These are phyloP conservation scores for Eucalyptus regnans DNA, from an alignment of 345 rosid genomes.

Conservation along the genomic window DNA sequence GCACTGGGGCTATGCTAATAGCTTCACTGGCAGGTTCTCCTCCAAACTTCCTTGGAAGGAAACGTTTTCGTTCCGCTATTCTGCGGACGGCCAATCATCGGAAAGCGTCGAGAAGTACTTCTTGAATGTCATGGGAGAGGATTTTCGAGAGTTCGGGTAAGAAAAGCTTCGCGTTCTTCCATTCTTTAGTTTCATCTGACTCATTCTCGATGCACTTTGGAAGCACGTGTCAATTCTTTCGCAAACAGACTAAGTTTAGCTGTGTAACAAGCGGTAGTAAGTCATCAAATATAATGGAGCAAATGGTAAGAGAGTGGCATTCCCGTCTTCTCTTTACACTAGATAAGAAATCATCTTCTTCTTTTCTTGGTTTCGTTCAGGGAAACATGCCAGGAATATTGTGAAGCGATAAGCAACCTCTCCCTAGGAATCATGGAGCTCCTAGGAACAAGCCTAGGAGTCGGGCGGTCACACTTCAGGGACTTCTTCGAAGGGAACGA, in stretches of 20 bases:
- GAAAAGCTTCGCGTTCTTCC: not conserved
- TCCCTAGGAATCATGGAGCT: conserved; percentile 46
- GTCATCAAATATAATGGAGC: not conserved
- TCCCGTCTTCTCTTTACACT: not conserved
- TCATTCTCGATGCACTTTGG: not conserved
- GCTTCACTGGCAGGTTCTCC: conserved; percentile 72
- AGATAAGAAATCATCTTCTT: not conserved
- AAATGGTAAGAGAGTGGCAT: not conserved
- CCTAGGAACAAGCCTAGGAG: conserved; percentile 42
- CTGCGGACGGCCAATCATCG: conserved; percentile 7
- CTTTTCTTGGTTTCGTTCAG: conserved; percentile 5
- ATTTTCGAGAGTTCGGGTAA: conserved; percentile 57
- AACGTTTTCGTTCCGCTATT: conserved; percentile 60
- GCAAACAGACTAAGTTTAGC: not conserved
- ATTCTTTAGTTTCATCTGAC: not conserved
- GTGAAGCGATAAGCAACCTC: conserved; percentile 35
- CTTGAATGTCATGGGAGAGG: conserved; percentile 38
- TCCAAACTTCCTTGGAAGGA: conserved; percentile 94
- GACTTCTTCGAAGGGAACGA: conserved; percentile 43
- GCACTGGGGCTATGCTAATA: conserved; percentile 69
- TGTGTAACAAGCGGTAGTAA: not conserved
- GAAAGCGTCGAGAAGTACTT: conserved; percentile 37
- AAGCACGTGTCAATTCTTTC: not conserved
- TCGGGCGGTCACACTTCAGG: conserved; percentile 20
- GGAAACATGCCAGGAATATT: conserved; percentile 40